Base-by-base conservation (phyloP, 306 rosid genomes). In the Cucurbita ficifolia region DNA sequence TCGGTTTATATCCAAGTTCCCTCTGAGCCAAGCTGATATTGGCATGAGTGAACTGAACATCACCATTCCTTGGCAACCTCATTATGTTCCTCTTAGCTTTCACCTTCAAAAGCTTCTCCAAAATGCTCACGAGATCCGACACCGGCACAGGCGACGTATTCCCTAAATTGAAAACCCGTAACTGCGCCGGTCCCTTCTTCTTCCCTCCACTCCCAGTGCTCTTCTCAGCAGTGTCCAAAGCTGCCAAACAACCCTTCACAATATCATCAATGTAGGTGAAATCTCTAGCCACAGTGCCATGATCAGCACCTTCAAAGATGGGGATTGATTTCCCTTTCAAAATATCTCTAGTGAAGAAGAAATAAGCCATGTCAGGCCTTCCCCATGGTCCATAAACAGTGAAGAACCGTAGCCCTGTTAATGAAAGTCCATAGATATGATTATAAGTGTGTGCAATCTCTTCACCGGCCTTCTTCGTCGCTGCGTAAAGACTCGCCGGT, bases 341-440 rank as follows among this genome's bases (percentile, higher is more conserved):
- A 56, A 94, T 90, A 82, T 90, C 97, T 75, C 79, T 88, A 0
- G 98, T 88, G 78, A 94, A 94, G 60, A 94, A 94, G 83, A 94
- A 94, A 72, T 92, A 92, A 4, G 98, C 98, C 98, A 92, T 92
- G 40, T 92, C 98, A 14, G 98, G 98, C 79, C 97, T 86, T 45
- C 98, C 98, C 98, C 98, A 94, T 3, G 98, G 98, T 5, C 98
- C 98, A 83, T 94, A 94, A 78, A 94, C 98, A 13, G 98, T 94
- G 72, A 94, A 94, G 76, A 94, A 94, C 24, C 98, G 36, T 82
- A 94, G 81, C 16, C 97, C 98, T 0, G 98, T 94, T 22, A 94
- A 81, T 8, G 98, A 90, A 62, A 94, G 96, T 6, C 98, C 98
- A 53, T 92, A 88, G 22, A 92, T 90, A 77, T 92, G 96, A 79